These are phyloP conservation scores for Ascochyta viciae-villosae DNA, from an alignment of 2,329 filamentous ascomycete species.

Conservation along the genomic window DNA sequence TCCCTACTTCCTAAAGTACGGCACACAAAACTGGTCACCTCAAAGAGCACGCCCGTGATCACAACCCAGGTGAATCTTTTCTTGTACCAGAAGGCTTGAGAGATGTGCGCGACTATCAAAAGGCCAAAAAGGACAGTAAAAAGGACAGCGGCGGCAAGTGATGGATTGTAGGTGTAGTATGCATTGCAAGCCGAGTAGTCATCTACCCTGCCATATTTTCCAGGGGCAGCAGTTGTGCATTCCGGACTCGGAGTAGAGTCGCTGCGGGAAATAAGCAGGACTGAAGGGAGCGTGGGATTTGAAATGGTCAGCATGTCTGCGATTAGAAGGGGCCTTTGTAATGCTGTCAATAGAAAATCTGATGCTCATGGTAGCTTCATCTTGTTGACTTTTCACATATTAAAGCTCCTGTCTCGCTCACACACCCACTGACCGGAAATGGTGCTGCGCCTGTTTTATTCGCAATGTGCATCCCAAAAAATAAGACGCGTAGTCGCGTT, in stretches of 20 bases:
- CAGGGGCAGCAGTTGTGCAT: constrained; percentile 34
- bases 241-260: constrained; percentile 20
- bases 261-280: constrained; percentile 3
- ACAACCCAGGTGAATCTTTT: constrained; percentile 54
- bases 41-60: constrained; percentile 54
- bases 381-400: background rate
- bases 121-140: constrained; percentile 35
- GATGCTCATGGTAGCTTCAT: background rate
- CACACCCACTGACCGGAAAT: background rate
- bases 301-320: background rate
- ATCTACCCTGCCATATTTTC: constrained; percentile 33
- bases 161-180: constrained; percentile 33
- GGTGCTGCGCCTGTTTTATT: background rate
- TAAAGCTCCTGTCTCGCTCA: background rate
- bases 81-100: constrained; percentile 30
- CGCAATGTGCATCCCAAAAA: background rate
- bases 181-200: constrained; percentile 35
- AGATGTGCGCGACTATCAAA: constrained; percentile 29
- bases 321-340: background rate
- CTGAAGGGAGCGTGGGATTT: background rate
- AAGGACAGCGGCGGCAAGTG: constrained; percentile 31
- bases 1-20: constrained; percentile 52
- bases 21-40: constrained; percentile 52
- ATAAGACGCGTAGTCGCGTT: background rate
- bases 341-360: background rate